phyloP scores from a whole-genome alignment of 768 basidiomycete genomes.

The Lyophyllum decastes region DNA sequence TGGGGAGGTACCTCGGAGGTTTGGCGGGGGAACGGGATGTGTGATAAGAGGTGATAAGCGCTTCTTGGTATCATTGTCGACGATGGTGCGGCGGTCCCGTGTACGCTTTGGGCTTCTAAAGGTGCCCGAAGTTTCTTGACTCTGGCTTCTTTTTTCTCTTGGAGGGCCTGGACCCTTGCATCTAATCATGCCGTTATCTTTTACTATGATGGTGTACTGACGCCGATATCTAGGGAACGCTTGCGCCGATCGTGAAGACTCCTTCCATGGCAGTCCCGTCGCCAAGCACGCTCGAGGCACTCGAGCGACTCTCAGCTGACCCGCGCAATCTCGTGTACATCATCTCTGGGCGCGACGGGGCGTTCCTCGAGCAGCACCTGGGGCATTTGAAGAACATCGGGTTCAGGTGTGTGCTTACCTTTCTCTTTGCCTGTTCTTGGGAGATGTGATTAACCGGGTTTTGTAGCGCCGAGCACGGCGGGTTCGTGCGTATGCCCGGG shows the following conservation, averaged over 20 bases:
- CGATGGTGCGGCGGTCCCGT: no score
- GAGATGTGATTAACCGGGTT: neutral
- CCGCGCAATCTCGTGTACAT: constrained; percentile 94
- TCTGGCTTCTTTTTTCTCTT: neutral
- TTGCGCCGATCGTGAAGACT: constrained; percentile 94
- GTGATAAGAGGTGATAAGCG: no score
- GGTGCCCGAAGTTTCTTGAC: no score
- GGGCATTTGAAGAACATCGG: constrained; percentile 83
- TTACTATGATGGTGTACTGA: neutral
- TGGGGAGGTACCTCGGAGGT: constrained; percentile 1
- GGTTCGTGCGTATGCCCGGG: constrained; percentile 81
- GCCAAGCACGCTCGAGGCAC: constrained; percentile 67
- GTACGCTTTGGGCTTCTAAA: no score
- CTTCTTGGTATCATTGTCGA: no score
- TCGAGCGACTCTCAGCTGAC: constrained; percentile 71
- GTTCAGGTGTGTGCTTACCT: constrained; percentile 47
- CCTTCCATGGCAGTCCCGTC: constrained; percentile 89
- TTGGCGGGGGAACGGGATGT: no score
- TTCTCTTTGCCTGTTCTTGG: neutral
- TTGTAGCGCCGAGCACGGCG: constrained; percentile 85
- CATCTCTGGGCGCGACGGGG: constrained; percentile 94
- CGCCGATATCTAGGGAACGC: constrained; percentile 68
- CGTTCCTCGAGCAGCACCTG: constrained; percentile 88
- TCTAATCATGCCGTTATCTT: neutral
- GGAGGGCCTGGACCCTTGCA: neutral